These are phyloP conservation scores for Fraxinus dipetala DNA, from an alignment of 305 asterid species.

Conservation along the genomic window DNA sequence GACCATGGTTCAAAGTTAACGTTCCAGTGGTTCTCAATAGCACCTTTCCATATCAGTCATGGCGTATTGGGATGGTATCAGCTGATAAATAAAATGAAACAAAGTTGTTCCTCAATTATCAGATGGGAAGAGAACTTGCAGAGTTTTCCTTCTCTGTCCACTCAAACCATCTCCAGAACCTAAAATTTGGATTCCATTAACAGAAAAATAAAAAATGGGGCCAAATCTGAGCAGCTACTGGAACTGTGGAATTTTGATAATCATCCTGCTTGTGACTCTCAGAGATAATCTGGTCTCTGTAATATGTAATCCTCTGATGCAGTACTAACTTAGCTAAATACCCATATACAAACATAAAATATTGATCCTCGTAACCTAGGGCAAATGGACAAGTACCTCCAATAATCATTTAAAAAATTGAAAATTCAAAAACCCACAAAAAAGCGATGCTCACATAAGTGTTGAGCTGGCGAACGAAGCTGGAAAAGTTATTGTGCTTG, in stretches of 20 bases:
- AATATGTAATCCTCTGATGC: background rate
- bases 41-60: background rate
- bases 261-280: background rate
- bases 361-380: background rate
- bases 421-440: background rate
- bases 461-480: conserved; percentile 80
- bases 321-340: conserved; percentile 6
- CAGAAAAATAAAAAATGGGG: background rate
- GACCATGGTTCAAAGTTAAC: background rate
- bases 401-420: background rate
- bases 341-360: background rate
- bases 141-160: background rate
- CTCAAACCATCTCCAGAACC: background rate
- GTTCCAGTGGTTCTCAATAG: background rate
- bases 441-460: conserved; percentile 57
- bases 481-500: conserved; percentile 83
- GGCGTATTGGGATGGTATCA: background rate
- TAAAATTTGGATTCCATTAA: background rate
- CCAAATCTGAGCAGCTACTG: background rate
- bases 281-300: background rate
- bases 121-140: background rate
- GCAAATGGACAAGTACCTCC: background rate
- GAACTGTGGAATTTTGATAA: background rate
- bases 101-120: background rate
- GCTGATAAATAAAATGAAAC: background rate